Evolutionary conservation across 768 basidiomycete species (phyloP).

Genomic region (Lactarius indigo): DNA sequence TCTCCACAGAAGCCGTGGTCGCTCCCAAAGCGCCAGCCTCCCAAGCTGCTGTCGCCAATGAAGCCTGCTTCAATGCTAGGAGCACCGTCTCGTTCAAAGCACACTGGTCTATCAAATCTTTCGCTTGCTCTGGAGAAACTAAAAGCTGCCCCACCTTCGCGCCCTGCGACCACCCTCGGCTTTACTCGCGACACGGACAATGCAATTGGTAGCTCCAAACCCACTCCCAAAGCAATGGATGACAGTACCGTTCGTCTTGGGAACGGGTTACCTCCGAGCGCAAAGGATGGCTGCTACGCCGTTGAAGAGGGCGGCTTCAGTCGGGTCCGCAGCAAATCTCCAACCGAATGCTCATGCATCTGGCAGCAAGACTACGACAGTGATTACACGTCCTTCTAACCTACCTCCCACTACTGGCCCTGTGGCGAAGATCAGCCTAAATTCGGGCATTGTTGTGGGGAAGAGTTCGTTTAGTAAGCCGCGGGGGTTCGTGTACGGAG

Average conservation of each 20-base stretch:
- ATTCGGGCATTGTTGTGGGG: conserved; percentile 28
- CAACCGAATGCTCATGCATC: conserved; percentile 7
- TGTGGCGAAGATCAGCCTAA: conserved; percentile 24
- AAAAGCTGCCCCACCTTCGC: conserved; percentile 57
- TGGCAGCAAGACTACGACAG: neutral
- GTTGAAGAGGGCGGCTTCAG: conserved; percentile 13
- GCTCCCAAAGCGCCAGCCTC: conserved; percentile 14
- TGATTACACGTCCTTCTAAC: neutral
- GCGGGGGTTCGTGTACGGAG: conserved; percentile 24
- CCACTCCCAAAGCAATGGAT: conserved; percentile 19
- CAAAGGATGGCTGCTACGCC: conserved; percentile 5
- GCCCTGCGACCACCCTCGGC: conserved; percentile 70
- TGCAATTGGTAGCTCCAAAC: conserved; percentile 19
- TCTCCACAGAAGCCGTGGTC: conserved; percentile 20
- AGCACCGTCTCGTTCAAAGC: conserved; percentile 23
- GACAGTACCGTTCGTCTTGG: conserved; percentile 20
- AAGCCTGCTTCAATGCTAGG: conserved; percentile 20
- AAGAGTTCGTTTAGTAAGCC: conserved; percentile 17
- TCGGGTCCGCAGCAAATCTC: neutral
- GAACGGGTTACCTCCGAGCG: neutral
- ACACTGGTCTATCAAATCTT: conserved; percentile 49
- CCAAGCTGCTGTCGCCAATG: conserved; percentile 12
- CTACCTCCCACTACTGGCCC: conserved; percentile 2
- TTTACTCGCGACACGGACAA: conserved; percentile 41
- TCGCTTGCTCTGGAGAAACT: conserved; percentile 69